These are phyloP conservation scores for Fragaria iinumae DNA, from an alignment of 306 rosid genomes.

Conservation along the genomic window DNA sequence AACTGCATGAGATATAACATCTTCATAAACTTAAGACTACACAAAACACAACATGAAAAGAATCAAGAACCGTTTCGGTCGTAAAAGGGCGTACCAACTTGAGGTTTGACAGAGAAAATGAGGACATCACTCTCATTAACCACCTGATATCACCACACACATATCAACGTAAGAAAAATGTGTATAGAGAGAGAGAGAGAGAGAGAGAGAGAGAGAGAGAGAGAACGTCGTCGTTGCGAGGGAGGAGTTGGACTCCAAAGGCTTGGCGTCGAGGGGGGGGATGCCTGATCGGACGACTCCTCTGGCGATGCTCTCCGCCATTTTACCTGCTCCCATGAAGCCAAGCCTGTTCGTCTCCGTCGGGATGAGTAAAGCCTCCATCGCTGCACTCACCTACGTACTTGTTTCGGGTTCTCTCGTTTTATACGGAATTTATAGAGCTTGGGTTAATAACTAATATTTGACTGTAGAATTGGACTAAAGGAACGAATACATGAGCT, in stretches of 20 bases:
- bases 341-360: constrained; percentile 62
- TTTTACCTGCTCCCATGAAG: constrained; percentile 93
- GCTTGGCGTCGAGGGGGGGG: constrained; percentile 16
- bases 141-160: constrained; percentile 40
- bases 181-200: not conserved
- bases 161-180: too few species aligned
- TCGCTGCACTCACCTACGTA: not conserved
- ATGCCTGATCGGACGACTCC: constrained; percentile 74
- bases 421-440: too few species aligned
- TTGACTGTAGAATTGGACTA: too few species aligned
- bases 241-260: constrained; percentile 28
- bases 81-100: constrained; percentile 41
- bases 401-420: too few species aligned
- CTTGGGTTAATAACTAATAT: too few species aligned
- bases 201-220: not conserved
- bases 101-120: constrained; percentile 48
- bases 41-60: not conserved
- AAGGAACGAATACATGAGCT: too few species aligned
- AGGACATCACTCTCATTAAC: constrained; percentile 51
- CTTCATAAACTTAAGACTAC: not conserved
- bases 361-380: constrained; percentile 61
- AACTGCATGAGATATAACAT: constrained; percentile 38
- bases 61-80: not conserved
- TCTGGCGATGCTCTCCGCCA: constrained; percentile 89
- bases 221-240: constrained; percentile 27